phyloP scores from a whole-genome alignment of 1,284 basidiomycete species.

The Rhodotorula sp. region DNA sequence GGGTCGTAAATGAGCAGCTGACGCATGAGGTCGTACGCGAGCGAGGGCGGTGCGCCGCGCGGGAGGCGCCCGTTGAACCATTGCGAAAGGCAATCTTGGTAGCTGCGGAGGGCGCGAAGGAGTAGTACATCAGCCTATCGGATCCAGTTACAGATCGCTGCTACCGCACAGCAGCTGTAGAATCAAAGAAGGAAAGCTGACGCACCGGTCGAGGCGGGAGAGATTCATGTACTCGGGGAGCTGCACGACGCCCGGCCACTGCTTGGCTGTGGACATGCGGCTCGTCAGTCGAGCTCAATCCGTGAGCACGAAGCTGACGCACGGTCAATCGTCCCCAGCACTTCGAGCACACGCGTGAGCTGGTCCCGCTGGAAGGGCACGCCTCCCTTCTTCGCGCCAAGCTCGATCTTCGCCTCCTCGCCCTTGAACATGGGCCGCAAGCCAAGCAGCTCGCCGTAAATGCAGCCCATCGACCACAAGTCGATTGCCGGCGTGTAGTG shows the following conservation, averaged over 20 bases:
- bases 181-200: not conserved
- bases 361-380: constrained; percentile 95
- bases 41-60: constrained; percentile 24
- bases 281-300: not conserved
- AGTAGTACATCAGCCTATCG: not conserved
- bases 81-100: constrained; percentile 65
- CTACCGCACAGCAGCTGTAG: no score
- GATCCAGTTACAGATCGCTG: not conserved
- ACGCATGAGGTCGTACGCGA: constrained; percentile 79
- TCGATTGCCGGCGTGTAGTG: constrained; percentile 97
- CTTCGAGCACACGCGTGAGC: constrained; percentile 89
- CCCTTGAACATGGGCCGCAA: constrained; percentile 97
- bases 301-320: constrained; percentile 40
- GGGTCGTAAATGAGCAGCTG: constrained; percentile 87
- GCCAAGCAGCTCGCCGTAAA: constrained; percentile 91
- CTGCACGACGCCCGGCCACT: constrained; percentile 83
- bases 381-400: constrained; percentile 58
- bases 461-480: constrained; percentile 95
- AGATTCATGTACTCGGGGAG: constrained; percentile 87
- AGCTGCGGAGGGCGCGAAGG: constrained; percentile 56
- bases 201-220: constrained; percentile 60
- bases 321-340: constrained; percentile 87
- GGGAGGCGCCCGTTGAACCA: constrained; percentile 68
- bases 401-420: constrained; percentile 93
- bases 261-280: constrained; percentile 62